These are phyloP conservation scores for Fusarium sp. DNA, from an alignment of 2,329 filamentous ascomycete species.

Conservation along the genomic window DNA sequence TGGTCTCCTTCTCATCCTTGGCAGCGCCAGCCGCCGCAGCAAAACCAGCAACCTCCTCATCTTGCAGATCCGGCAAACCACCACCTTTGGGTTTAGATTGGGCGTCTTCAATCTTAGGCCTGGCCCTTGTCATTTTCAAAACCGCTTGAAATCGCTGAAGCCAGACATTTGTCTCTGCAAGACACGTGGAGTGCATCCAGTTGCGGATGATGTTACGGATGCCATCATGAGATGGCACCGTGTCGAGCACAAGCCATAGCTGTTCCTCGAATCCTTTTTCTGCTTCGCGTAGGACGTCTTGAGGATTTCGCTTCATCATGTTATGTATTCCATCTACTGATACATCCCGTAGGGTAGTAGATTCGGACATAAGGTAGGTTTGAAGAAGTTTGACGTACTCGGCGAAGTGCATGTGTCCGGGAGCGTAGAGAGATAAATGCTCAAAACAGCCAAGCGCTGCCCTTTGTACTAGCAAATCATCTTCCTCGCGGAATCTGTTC, in stretches of 20 bases:
- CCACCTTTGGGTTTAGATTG: slow-evolving; percentile 59
- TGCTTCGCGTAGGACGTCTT: slow-evolving; percentile 82
- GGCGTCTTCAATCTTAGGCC: slow-evolving; percentile 65
- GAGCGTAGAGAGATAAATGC: slow-evolving; percentile 91
- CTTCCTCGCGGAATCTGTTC: slow-evolving; percentile 81
- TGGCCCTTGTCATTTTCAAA: slow-evolving; percentile 85
- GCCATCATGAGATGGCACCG: slow-evolving; percentile 77
- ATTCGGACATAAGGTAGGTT: slow-evolving; percentile 76
- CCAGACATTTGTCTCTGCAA: slow-evolving; percentile 85
- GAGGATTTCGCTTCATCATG: slow-evolving; percentile 91
- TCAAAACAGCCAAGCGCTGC: slow-evolving; percentile 87
- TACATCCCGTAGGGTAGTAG: slow-evolving; percentile 77
- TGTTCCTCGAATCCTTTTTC: slow-evolving; percentile 86
- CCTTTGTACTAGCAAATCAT: slow-evolving; percentile 75
- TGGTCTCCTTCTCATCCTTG: slow-evolving; percentile 66
- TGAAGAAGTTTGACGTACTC: slow-evolving; percentile 88
- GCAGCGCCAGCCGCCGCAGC: slow-evolving; percentile 75
- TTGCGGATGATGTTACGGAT: slow-evolving; percentile 90
- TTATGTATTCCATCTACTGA: slow-evolving; percentile 92
- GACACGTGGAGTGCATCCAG: slow-evolving; percentile 91
- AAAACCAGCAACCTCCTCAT: slow-evolving; percentile 97
- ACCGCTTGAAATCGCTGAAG: slow-evolving; percentile 88
- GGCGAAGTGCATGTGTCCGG: slow-evolving; percentile 84
- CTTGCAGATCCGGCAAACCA: slow-evolving; percentile 81
- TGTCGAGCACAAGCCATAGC: slow-evolving; percentile 89